Percentiles rank a stretch among this genome's conserved stretches.
Conservation (phyloP, 129 eudicot species). For the Ambrosia trifida region DNA sequence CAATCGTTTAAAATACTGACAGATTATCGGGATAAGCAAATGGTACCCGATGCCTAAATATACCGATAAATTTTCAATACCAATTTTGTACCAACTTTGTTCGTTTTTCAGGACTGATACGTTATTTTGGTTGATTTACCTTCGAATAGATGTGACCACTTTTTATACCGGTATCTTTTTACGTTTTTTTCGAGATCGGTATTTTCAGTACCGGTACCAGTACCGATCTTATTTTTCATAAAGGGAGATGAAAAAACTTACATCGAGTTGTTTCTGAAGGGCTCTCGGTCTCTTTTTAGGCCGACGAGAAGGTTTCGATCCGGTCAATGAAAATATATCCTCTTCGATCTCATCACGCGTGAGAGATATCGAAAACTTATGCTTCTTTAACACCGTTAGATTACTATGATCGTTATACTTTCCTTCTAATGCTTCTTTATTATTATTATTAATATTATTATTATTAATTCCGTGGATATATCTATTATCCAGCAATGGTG, state of each 20-base stretch:
- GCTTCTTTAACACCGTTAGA: constrained; percentile 35
- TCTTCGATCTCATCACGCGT: constrained; percentile 74
- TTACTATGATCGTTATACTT: constrained; percentile 23
- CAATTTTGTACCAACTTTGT: too few species aligned
- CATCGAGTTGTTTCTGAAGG: constrained; percentile 63
- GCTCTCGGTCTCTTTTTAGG: constrained; percentile 59
- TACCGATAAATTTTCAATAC: too few species aligned
- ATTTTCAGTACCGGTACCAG: too few species aligned
- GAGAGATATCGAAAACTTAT: constrained; percentile 42
- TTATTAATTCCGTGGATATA: background rate
- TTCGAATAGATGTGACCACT: too few species aligned
- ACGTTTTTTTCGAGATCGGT: too few species aligned
- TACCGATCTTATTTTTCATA: too few species aligned
- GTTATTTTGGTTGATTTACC: too few species aligned
- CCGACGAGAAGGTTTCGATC: constrained; percentile 59
- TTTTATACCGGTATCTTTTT: too few species aligned
- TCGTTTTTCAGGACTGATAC: too few species aligned
- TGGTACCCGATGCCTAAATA: too few species aligned
- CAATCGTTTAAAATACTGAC: too few species aligned
- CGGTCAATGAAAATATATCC: constrained; percentile 55
- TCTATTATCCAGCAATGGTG: constrained; percentile 37
- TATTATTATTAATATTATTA: background rate
- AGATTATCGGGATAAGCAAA: too few species aligned
- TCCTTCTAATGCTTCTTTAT: constrained; percentile 12
- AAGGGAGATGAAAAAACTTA: constrained; percentile 24